Evolutionary conservation across 805 yeast genomes (phyloP).

Genomic region (Pichia ethanolica): DNA sequence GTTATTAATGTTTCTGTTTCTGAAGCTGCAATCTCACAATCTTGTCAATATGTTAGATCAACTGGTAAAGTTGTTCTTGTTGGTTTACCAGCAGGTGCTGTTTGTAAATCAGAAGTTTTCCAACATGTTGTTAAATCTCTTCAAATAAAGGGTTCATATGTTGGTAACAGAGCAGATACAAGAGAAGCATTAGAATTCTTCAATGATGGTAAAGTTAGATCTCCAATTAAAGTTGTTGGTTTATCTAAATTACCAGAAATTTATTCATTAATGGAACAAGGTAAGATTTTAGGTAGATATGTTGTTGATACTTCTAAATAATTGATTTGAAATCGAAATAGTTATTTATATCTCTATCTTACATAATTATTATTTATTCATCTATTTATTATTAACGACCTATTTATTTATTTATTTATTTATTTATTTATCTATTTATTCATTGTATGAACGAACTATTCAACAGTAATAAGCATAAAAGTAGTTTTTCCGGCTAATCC

Average conservation of each 20-base stretch:
- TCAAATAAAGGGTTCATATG: slow-evolving; percentile 49
- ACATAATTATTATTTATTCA: too few species aligned
- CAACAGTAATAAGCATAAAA: too few species aligned
- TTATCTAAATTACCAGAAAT: slow-evolving; percentile 41
- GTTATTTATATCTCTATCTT: too few species aligned
- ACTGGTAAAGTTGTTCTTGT: slow-evolving; percentile 56
- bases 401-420: too few species aligned
- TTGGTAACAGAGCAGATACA: slow-evolving; percentile 55
- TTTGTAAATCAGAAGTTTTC: slow-evolving; percentile 44
- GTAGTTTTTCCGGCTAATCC: too few species aligned
- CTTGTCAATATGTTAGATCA: slow-evolving; percentile 35
- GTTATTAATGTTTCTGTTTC: slow-evolving; percentile 48
- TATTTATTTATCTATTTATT: too few species aligned
- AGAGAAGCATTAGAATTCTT: slow-evolving; percentile 53
- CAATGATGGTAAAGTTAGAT: slow-evolving; percentile 42
- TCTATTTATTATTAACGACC: too few species aligned
- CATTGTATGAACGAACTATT: too few species aligned
- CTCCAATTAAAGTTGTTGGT: slow-evolving; percentile 50
- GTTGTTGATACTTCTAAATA: slow-evolving; percentile 47
- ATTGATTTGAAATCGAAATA: background rate
- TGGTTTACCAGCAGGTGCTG: slow-evolving; percentile 59
- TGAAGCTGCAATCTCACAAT: slow-evolving; percentile 39
- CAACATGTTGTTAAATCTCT: slow-evolving; percentile 48
- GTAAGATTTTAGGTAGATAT: slow-evolving; percentile 57
- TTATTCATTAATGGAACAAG: slow-evolving; percentile 51